A percentile compares a stretch with the other conserved stretches of the same genome.
Evolutionary conservation across 164 flowering plant species (phyloP).

Genomic region (Echeveria elegans): DNA sequence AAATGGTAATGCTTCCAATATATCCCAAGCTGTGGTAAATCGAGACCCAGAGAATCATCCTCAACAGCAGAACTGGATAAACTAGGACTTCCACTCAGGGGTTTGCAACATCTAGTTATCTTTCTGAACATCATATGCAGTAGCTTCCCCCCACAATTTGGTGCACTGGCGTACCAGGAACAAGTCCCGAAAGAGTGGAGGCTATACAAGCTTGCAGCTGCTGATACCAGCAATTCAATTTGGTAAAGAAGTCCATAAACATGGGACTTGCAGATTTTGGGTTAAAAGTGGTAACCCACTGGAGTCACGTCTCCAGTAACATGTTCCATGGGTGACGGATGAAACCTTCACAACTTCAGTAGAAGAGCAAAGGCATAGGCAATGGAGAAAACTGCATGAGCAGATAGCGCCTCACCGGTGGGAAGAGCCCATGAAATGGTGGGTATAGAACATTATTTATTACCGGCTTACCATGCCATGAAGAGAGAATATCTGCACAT

Average conservation of each 20-base stretch:
- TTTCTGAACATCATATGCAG: conserved; percentile 80
- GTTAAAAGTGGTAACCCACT: conserved; percentile 50
- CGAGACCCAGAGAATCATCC: conserved; percentile 47
- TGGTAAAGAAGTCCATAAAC: conserved; percentile 77
- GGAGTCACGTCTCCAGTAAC: conserved; percentile 63
- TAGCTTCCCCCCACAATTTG: conserved; percentile 76
- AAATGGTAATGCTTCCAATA: conserved; percentile 90
- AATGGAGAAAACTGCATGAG: conserved; percentile 74
- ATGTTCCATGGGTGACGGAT: conserved; percentile 77
- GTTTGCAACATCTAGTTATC: conserved; percentile 43
- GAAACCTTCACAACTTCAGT: conserved; percentile 82
- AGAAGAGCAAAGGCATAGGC: conserved; percentile 92
- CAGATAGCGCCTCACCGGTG: conserved; percentile 73
- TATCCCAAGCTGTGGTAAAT: conserved; percentile 94
- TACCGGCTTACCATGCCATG: conserved; percentile 77
- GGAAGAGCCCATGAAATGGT: conserved; percentile 46
- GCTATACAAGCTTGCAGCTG: conserved; percentile 91
- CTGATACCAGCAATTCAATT: conserved; percentile 70
- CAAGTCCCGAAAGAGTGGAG: conserved; percentile 75
- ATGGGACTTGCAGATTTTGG: conserved; percentile 42
- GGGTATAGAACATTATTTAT: conserved; percentile 27
- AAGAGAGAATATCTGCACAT: conserved; percentile 71
- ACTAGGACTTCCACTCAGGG: conserved; percentile 57
- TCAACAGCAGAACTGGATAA: conserved; percentile 62
- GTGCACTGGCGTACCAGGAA: conserved; percentile 70